Evolutionary conservation across 768 basidiomycete species (phyloP).

Genomic region (Gloeophyllum trabeum): DNA sequence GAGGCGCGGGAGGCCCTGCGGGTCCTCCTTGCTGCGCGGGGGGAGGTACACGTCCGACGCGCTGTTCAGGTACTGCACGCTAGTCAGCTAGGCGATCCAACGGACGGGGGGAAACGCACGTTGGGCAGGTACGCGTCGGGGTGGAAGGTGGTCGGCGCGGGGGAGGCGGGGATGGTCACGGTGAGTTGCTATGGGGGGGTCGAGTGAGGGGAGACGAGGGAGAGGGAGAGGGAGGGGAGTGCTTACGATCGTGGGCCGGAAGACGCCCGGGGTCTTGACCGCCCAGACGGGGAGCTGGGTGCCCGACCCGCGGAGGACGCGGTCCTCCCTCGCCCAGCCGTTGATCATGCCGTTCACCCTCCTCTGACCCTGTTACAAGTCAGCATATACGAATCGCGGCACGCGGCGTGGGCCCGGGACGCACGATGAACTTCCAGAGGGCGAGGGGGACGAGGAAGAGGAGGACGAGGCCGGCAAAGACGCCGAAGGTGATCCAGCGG

Average conservation of each 20-base stretch:
- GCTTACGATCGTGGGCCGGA: constrained; percentile 25
- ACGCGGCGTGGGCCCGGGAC: constrained; percentile 9
- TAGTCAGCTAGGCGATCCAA: neutral
- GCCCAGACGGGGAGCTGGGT: constrained; percentile 26
- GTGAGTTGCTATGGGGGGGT: neutral
- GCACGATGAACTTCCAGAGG: constrained; percentile 33
- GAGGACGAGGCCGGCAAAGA: constrained; percentile 25
- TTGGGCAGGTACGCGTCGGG: constrained; percentile 31
- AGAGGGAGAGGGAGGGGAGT: too few relatives aligned
- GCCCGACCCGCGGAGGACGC: constrained; percentile 13
- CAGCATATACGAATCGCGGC: neutral
- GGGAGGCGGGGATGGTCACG: neutral
- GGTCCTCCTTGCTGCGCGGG: too few relatives aligned
- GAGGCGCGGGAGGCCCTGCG: neutral
- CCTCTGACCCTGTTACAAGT: constrained; percentile 25
- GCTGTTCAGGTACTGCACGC: too few relatives aligned
- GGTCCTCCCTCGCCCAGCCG: constrained; percentile 30
- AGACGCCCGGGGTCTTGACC: constrained; percentile 27
- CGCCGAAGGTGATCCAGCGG: constrained; percentile 22
- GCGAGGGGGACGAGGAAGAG: constrained; percentile 29
- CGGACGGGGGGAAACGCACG: constrained; percentile 14
- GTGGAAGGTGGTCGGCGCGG: constrained; percentile 24
- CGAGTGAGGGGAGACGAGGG: too few relatives aligned
- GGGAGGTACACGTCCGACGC: too few relatives aligned
- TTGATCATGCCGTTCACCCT: constrained; percentile 25